phyloP scores from a whole-genome alignment of 306 rosid species.

The Corylus avellana region DNA sequence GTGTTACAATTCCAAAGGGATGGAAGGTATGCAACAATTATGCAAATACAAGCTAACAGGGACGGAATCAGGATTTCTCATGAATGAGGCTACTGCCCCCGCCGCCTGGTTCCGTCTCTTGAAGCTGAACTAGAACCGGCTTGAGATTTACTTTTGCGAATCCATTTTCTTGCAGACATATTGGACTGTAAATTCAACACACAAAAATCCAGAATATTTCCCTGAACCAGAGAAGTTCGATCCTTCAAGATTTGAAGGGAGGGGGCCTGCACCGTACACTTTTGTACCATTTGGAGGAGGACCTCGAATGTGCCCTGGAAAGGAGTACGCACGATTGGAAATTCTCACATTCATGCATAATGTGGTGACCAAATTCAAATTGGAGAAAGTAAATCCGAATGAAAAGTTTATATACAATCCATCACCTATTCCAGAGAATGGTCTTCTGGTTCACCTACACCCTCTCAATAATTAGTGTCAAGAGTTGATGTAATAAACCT shows the following conservation, averaged over 20 bases:
- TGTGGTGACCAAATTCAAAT: constrained; percentile 14
- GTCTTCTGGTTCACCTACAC: constrained; percentile 6
- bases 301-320: constrained; percentile 31
- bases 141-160: background rate
- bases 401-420: constrained; percentile 10
- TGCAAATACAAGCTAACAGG: background rate
- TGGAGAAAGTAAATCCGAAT: constrained; percentile 11
- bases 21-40: constrained; percentile 17
- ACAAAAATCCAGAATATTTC: constrained; percentile 19
- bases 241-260: constrained; percentile 30
- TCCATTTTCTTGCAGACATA: constrained; percentile 10
- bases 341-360: constrained; percentile 26
- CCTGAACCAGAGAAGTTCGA: constrained; percentile 26
- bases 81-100: too few relatives aligned
- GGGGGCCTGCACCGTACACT: constrained; percentile 15
- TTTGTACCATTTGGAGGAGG: constrained; percentile 37
- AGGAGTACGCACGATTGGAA: constrained; percentile 12
- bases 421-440: background rate
- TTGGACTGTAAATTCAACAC: constrained; percentile 17
- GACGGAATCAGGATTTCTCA: too few relatives aligned
- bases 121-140: too few relatives aligned
- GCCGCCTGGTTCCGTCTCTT: too few relatives aligned
- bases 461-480: background rate
- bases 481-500: background rate
- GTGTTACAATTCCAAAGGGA: constrained; percentile 28